Percentiles rank a stretch among this genome's conserved stretches.
Evolutionary conservation across 1,284 basidiomycete species (phyloP).

Genomic region (Thecaphora thlaspeos): DNA sequence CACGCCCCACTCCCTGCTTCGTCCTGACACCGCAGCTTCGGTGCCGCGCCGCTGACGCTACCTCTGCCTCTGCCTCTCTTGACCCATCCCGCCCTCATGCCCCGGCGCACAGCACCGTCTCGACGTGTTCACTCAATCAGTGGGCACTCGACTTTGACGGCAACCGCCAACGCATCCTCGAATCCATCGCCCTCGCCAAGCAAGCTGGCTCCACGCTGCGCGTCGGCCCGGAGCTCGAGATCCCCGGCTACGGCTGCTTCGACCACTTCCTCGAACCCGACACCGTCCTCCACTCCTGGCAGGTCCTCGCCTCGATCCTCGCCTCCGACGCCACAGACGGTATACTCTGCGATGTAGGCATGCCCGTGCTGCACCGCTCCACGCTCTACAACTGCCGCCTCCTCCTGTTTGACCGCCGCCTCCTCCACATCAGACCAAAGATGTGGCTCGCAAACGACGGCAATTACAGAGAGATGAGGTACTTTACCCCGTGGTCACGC

Average conservation of each 20-base stretch:
- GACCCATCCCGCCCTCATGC: neutral
- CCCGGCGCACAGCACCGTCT: constrained; percentile 35
- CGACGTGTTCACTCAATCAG: constrained; percentile 81
- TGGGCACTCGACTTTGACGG: constrained; percentile 92
- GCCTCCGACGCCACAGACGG: constrained; percentile 38
- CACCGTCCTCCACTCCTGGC: constrained; percentile 53
- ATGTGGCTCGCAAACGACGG: constrained; percentile 99
- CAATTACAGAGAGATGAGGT: constrained; percentile 93
- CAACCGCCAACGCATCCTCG: constrained; percentile 78
- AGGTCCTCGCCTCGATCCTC: constrained; percentile 52
- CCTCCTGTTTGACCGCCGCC: constrained; percentile 79
- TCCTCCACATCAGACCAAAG: constrained; percentile 91
- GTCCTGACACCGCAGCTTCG: neutral
- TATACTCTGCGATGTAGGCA: constrained; percentile 55
- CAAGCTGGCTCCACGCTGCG: constrained; percentile 81
- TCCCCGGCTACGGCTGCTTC: constrained; percentile 66
- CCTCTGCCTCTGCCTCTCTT: neutral
- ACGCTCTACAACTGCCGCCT: constrained; percentile 95
- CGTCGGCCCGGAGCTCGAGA: constrained; percentile 98
- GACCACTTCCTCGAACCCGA: constrained; percentile 53
- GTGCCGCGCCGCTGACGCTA: neutral
- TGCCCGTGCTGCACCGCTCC: constrained; percentile 89
- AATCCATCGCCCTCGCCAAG: constrained; percentile 85
- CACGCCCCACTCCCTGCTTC: neutral
- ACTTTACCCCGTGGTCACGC: constrained; percentile 94